Evolutionary conservation across 768 basidiomycete species (phyloP).

Genomic region (Nidularia pulvinata): DNA sequence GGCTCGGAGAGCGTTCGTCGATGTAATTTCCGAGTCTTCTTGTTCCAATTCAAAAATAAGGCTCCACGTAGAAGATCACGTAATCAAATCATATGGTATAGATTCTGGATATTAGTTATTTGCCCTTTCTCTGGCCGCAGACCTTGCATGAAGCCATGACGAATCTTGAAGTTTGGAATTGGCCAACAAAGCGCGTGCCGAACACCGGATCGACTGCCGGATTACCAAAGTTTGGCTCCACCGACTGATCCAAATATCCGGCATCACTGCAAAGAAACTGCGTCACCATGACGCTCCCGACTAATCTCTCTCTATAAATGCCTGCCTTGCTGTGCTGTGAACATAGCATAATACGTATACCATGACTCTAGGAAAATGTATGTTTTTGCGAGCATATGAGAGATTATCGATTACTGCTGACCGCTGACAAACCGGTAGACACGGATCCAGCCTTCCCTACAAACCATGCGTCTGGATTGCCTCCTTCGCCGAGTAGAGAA

Average conservation of each 20-base stretch:
- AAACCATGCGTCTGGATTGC: slow-evolving; percentile 26
- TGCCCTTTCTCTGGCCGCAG: too few relatives aligned
- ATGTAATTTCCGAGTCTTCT: too few relatives aligned
- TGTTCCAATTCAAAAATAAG: too few relatives aligned
- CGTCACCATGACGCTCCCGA: not conserved
- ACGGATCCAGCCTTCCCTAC: slow-evolving; percentile 39
- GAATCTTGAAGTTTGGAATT: not conserved
- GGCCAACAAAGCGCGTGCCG: not conserved
- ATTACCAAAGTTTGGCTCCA: not conserved
- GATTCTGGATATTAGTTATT: too few relatives aligned
- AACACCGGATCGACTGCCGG: not conserved
- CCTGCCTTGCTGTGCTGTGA: too few relatives aligned
- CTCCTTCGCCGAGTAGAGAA: slow-evolving; percentile 42
- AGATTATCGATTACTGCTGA: not conserved
- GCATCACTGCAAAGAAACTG: not conserved
- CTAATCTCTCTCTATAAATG: not conserved
- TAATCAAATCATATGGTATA: too few relatives aligned
- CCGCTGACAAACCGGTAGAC: not conserved
- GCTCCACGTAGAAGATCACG: too few relatives aligned
- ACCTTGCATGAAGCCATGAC: too few relatives aligned
- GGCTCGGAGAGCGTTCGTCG: too few relatives aligned
- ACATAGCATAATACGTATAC: not conserved
- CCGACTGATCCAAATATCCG: not conserved
- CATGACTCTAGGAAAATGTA: slow-evolving; percentile 25
- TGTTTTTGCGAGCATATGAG: not conserved